These are phyloP conservation scores for Gillenia trifoliata DNA, from an alignment of 306 rosid genomes.

Conservation along the genomic window DNA sequence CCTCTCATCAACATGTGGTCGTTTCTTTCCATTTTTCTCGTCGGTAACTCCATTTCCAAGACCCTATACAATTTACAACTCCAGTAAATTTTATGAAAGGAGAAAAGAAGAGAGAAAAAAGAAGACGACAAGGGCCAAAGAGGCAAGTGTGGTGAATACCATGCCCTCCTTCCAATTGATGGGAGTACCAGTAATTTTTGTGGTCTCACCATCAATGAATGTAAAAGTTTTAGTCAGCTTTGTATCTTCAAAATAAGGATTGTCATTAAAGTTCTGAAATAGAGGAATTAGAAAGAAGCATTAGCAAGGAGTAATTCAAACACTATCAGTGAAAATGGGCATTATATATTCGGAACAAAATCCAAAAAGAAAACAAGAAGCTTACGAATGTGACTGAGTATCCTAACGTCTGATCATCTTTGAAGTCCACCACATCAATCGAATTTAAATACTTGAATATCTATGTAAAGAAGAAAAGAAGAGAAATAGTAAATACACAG, in stretches of 20 bases:
- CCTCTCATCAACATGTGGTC: constrained; percentile 46
- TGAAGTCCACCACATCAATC: constrained; percentile 58
- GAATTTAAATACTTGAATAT: constrained; percentile 54
- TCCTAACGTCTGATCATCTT: constrained; percentile 48
- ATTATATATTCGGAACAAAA: not conserved
- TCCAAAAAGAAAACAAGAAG: constrained; percentile 11
- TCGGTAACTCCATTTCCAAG: constrained; percentile 44
- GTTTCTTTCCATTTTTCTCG: constrained; percentile 56
- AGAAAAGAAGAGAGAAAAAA: not conserved
- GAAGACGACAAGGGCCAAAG: not conserved
- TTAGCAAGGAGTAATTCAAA: not conserved
- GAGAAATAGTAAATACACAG: constrained; percentile 7
- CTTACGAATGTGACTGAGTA: constrained; percentile 65
- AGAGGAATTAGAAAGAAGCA: not conserved
- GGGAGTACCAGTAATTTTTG: constrained; percentile 45
- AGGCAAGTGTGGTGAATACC: constrained; percentile 29
- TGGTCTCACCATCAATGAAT: constrained; percentile 51
- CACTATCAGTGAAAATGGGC: not conserved
- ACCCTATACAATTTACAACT: constrained; percentile 34
- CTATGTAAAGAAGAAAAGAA: constrained; percentile 29
- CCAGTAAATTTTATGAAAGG: constrained; percentile 1
- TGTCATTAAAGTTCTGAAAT: constrained; percentile 53
- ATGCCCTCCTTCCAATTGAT: constrained; percentile 69
- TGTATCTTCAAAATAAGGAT: constrained; percentile 59
- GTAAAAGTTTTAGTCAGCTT: constrained; percentile 52